Evolutionary conservation across 106 monocot genomes (phyloP).

Genomic region (Platanthera zijinensis): DNA sequence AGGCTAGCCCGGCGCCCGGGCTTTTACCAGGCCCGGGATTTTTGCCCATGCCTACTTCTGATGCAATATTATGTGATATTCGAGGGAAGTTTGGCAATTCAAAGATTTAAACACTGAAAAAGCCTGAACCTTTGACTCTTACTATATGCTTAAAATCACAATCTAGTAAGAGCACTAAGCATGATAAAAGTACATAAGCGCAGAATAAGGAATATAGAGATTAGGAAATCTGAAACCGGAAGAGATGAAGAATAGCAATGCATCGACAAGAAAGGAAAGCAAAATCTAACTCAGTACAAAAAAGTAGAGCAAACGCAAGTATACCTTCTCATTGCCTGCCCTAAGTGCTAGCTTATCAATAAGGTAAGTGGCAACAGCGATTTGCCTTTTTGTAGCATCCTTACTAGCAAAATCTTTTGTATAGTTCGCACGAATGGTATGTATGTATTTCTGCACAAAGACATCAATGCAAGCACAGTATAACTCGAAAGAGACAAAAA

Average conservation of each 20-base stretch:
- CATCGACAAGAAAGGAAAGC: neutral
- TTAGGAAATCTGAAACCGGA: neutral
- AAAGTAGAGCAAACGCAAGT: neutral
- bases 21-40: no score
- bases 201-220: neutral
- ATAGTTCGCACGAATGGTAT: constrained; percentile 58
- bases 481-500: neutral
- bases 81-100: neutral
- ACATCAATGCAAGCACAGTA: neutral
- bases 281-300: neutral
- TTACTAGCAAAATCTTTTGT: constrained; percentile 70
- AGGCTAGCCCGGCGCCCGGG: no score
- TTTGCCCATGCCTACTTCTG: no score
- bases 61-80: neutral
- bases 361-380: constrained; percentile 86
- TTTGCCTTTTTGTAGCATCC: constrained; percentile 65
- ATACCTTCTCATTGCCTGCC: constrained; percentile 94
- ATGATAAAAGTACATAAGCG: constrained; percentile 4
- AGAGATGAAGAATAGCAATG: neutral
- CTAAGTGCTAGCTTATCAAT: constrained; percentile 86
- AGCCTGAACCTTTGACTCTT: neutral
- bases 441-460: constrained; percentile 62
- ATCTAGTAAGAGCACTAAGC: neutral
- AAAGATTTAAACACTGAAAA: neutral
- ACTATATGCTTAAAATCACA: neutral